Percentiles rank a stretch among this genome's conserved stretches.
phyloP scores from a whole-genome alignment of 2,329 filamentous ascomycete genomes.

The Neonectria magnoliae region DNA sequence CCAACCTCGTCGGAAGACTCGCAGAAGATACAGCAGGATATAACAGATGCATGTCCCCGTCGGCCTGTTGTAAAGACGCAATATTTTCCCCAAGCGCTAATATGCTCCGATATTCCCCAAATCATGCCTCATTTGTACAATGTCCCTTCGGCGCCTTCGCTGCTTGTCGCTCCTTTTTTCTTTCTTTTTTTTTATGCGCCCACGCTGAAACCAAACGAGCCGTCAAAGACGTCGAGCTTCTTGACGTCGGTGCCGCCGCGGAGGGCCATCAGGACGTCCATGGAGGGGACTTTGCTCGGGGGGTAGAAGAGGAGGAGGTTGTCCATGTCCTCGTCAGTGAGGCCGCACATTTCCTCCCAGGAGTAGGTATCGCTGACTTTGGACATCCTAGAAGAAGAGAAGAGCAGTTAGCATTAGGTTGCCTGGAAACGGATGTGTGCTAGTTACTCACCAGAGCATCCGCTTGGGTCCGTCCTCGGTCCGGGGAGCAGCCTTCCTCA shows the following conservation, averaged over 20 bases:
- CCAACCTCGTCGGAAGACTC: background rate
- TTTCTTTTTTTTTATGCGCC: constrained; percentile 46
- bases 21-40: constrained; percentile 16
- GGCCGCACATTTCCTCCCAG: constrained; percentile 83
- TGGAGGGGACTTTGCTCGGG: constrained; percentile 62
- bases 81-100: constrained; percentile 31
- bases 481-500: constrained; percentile 79
- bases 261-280: constrained; percentile 66
- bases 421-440: too few relatives aligned
- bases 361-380: constrained; percentile 88
- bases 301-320: constrained; percentile 80
- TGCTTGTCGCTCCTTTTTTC: constrained; percentile 5
- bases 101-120: constrained; percentile 34
- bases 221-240: constrained; percentile 66
- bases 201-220: constrained; percentile 68
- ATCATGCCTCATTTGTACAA: constrained; percentile 38
- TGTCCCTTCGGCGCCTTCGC: constrained; percentile 18
- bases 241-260: constrained; percentile 56
- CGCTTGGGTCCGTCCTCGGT: constrained; percentile 81
- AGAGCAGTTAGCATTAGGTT: constrained; percentile 13
- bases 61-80: background rate
- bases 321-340: constrained; percentile 87
- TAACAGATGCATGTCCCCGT: constrained; percentile 16
- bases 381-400: constrained; percentile 74
- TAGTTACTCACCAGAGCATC: constrained; percentile 79